A percentile compares a stretch with the other conserved stretches of the same genome.
Evolutionary conservation across 768 basidiomycete species (phyloP).

Genomic region (Boletus vermiculosoides): DNA sequence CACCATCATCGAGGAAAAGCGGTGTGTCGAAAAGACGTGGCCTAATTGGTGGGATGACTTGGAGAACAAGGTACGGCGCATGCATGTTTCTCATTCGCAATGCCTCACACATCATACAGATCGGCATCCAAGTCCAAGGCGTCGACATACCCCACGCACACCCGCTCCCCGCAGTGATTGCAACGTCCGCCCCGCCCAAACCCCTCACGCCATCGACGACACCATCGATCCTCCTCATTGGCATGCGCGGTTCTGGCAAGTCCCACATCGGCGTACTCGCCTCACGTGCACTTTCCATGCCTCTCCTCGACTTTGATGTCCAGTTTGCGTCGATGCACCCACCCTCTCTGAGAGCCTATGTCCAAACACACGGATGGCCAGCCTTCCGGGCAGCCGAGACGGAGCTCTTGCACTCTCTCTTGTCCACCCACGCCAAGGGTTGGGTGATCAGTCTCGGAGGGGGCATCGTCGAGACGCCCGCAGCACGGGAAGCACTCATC

Average conservation of each 20-base stretch:
- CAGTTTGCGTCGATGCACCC: slow-evolving; percentile 67
- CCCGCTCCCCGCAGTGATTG: slow-evolving; percentile 37
- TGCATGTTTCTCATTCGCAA: neutral
- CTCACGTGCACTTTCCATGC: slow-evolving; percentile 67
- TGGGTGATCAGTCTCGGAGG: slow-evolving; percentile 92
- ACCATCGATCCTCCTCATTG: slow-evolving; percentile 75
- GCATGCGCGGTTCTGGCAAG: slow-evolving; percentile 98
- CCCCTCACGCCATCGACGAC: slow-evolving; percentile 32
- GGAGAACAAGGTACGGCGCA: slow-evolving; percentile 73
- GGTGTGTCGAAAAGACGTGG: slow-evolving; percentile 99
- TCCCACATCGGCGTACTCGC: slow-evolving; percentile 83
- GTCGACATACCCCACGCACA: slow-evolving; percentile 60
- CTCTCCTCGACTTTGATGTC: slow-evolving; percentile 81
- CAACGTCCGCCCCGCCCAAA: slow-evolving; percentile 33
- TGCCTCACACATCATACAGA: slow-evolving; percentile 43
- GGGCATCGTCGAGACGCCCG: slow-evolving; percentile 86
- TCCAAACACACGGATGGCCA: slow-evolving; percentile 81
- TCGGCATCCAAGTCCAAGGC: slow-evolving; percentile 85
- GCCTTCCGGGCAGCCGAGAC: slow-evolving; percentile 85
- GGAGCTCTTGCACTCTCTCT: slow-evolving; percentile 63
- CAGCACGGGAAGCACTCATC: slow-evolving; percentile 69
- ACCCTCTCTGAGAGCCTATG: slow-evolving; percentile 69
- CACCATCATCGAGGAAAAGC: slow-evolving; percentile 91
- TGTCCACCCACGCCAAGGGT: slow-evolving; percentile 49
- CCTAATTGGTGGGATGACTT: slow-evolving; percentile 99